These are phyloP conservation scores for Ascobolus immersus DNA, from an alignment of 495 filamentous ascomycete genomes.

Conservation along the genomic window DNA sequence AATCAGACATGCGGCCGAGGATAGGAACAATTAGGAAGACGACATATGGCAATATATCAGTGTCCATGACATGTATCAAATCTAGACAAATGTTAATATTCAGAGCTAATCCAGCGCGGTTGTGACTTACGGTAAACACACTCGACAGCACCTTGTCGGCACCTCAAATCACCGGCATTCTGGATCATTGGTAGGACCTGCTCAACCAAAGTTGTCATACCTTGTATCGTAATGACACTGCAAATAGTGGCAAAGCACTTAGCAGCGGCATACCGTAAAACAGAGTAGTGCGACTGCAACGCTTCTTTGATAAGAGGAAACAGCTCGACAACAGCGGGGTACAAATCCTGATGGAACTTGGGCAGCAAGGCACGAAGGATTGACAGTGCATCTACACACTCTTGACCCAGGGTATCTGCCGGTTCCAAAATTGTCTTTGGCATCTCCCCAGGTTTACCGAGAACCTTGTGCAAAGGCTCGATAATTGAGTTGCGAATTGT, in stretches of 20 bases:
- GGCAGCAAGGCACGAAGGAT: constrained; percentile 73
- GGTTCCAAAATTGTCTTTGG: constrained; percentile 42
- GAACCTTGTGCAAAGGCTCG: constrained; percentile 44
- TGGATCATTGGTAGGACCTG: constrained; percentile 73
- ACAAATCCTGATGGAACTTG: constrained; percentile 45
- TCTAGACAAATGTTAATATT: constrained; percentile 18
- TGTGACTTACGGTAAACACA: constrained; percentile 36
- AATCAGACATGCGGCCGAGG: constrained; percentile 95
- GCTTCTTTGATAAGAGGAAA: constrained; percentile 72
- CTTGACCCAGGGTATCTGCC: constrained; percentile 52
- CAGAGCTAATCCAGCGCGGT: not conserved
- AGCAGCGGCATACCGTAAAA: constrained; percentile 85
- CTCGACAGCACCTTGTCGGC: constrained; percentile 82
- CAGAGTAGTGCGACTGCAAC: constrained; percentile 59
- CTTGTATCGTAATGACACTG: constrained; percentile 79
- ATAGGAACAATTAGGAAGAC: constrained; percentile 98
- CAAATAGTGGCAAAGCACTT: constrained; percentile 95
- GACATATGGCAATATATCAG: constrained; percentile 83
- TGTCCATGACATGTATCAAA: constrained; percentile 93
- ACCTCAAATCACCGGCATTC: constrained; percentile 59
- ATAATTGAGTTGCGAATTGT: constrained; percentile 59
- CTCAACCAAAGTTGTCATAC: constrained; percentile 88
- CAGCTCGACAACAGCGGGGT: constrained; percentile 51
- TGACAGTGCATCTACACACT: constrained; percentile 79
- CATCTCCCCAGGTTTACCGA: constrained; percentile 33